Conservation (phyloP, 2,329 filamentous ascomycete genomes). For the Pyrenochaeta sp. region DNA sequence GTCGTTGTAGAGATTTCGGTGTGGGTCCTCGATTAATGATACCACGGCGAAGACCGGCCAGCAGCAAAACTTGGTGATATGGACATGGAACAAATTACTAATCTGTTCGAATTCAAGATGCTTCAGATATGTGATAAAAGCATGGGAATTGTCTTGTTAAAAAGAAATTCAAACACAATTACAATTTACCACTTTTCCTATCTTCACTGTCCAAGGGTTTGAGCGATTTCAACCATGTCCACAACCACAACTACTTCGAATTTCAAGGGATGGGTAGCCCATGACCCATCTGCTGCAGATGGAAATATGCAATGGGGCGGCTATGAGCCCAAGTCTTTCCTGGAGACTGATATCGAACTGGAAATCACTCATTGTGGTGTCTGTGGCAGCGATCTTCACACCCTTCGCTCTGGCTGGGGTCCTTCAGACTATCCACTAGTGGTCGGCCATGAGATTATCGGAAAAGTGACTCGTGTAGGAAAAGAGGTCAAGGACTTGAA, state of each 20-base stretch:
- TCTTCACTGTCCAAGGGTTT: too few species aligned
- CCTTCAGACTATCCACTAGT: constrained; percentile 57
- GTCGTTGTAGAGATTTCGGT: background rate
- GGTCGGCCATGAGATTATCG: constrained; percentile 53
- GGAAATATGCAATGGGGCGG: constrained; percentile 64
- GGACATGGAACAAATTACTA: too few species aligned
- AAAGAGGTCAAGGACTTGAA: constrained; percentile 59
- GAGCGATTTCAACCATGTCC: constrained; percentile 21
- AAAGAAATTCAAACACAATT: background rate
- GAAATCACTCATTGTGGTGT: constrained; percentile 51
- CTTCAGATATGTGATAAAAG: too few species aligned
- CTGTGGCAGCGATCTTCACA: constrained; percentile 47
- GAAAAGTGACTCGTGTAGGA: constrained; percentile 47
- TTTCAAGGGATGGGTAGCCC: constrained; percentile 65
- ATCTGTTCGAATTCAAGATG: too few species aligned
- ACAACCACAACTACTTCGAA: constrained; percentile 42
- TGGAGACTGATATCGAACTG: constrained; percentile 69
- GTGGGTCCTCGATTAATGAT: background rate
- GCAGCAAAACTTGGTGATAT: too few species aligned
- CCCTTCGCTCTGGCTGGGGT: constrained; percentile 53
- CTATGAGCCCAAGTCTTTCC: constrained; percentile 55
- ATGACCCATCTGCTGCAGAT: constrained; percentile 56
- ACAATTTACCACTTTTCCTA: background rate
- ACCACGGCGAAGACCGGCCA: constrained; percentile 1
- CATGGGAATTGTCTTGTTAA: too few species aligned